phyloP scores from a whole-genome alignment of 2,329 filamentous ascomycete species.

The Rhytidhysteron rufulum region DNA sequence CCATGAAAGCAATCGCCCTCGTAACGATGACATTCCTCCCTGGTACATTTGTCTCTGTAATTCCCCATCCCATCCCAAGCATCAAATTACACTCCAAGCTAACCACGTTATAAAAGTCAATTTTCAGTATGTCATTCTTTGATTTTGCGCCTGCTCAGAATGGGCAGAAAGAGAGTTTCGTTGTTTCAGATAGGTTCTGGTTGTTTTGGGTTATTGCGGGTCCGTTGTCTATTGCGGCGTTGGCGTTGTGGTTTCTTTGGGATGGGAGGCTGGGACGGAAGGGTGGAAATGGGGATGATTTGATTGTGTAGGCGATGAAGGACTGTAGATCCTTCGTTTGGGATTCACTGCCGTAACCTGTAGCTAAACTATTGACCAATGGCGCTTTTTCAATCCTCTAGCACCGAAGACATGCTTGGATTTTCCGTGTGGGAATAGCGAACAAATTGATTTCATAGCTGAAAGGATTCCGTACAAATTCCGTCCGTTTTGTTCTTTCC shows the following conservation, averaged over 20 bases:
- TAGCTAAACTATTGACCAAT: too few relatives aligned
- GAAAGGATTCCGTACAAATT: too few relatives aligned
- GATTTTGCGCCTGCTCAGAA: slow-evolving; percentile 7
- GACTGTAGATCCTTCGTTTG: too few relatives aligned
- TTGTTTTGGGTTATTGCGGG: slow-evolving; percentile 14
- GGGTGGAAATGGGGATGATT: too few relatives aligned
- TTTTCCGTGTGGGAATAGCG: too few relatives aligned
- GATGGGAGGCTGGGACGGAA: too few relatives aligned
- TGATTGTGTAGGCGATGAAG: too few relatives aligned
- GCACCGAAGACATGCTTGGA: too few relatives aligned
- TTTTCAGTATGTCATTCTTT: slow-evolving; percentile 13
- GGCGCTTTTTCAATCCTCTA: too few relatives aligned
- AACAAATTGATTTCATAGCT: too few relatives aligned
- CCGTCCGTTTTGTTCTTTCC: too few relatives aligned
- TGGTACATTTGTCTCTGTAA: slow-evolving; percentile 17
- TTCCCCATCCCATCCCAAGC: slow-evolving; percentile 2
- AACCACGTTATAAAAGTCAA: slow-evolving; percentile 4
- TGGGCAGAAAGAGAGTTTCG: neutral
- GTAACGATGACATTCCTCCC: slow-evolving; percentile 21
- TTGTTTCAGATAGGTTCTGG: slow-evolving; percentile 14
- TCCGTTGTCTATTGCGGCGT: slow-evolving; percentile 11
- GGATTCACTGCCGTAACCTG: too few relatives aligned
- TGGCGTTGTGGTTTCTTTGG: slow-evolving; percentile 15
- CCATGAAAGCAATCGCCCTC: slow-evolving; percentile 19
- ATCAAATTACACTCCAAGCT: neutral